Conservation (phyloP, 306 rosid genomes). For the Ceratonia siliqua region DNA sequence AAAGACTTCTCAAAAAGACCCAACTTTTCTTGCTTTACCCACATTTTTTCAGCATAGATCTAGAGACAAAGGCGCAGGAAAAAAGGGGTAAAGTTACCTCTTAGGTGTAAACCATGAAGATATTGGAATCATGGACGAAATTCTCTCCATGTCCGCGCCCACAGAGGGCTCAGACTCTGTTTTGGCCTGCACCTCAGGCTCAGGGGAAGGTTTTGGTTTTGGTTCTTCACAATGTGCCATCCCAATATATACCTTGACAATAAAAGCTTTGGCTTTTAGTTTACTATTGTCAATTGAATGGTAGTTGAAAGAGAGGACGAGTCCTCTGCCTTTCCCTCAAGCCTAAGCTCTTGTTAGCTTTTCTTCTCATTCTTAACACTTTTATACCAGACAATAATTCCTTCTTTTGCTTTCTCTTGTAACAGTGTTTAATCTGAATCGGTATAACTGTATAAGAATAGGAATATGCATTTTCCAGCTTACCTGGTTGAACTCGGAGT, state of each 20-base stretch:
- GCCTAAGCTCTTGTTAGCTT: slow-evolving; percentile 10
- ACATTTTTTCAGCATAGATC: slow-evolving; percentile 20
- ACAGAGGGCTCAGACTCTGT: slow-evolving; percentile 6
- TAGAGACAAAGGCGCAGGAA: not conserved
- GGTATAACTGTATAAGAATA: no score
- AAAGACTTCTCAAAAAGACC: slow-evolving; percentile 10
- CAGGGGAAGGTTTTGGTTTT: not conserved
- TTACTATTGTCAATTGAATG: slow-evolving; percentile 23
- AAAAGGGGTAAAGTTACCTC: slow-evolving; percentile 41
- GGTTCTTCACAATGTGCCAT: slow-evolving; percentile 26
- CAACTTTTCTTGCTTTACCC: slow-evolving; percentile 10
- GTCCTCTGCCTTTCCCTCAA: not conserved
- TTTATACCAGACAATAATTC: not conserved
- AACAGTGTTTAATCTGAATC: no score
- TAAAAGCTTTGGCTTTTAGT: not conserved
- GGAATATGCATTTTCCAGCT: no score
- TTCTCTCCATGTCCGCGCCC: slow-evolving; percentile 36
- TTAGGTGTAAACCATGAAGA: slow-evolving; percentile 85
- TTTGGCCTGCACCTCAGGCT: not conserved
- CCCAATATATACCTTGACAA: not conserved
- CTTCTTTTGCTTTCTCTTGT: no score
- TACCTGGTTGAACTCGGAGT: no score
- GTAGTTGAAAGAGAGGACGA: not conserved
- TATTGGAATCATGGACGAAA: slow-evolving; percentile 46
- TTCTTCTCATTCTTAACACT: not conserved